Conservation (phyloP, 495 filamentous ascomycete genomes). For the Sordaria brevicollis region DNA sequence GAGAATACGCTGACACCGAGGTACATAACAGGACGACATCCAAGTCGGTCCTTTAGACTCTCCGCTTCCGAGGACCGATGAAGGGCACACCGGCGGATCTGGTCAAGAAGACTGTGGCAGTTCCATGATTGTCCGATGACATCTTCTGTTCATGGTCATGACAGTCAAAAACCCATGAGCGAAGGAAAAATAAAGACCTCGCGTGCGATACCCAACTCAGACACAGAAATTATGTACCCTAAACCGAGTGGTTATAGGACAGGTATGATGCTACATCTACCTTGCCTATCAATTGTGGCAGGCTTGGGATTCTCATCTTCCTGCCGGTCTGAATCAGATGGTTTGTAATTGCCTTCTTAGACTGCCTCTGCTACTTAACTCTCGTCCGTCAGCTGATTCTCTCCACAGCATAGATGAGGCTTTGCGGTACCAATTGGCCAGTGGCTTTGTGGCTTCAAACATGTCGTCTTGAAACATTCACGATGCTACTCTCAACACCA, state of each 20-base stretch:
- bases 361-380: background rate
- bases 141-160: background rate
- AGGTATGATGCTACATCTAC: background rate
- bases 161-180: background rate
- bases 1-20: background rate
- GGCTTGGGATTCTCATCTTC: background rate
- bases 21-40: background rate
- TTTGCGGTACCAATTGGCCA: background rate
- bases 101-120: background rate
- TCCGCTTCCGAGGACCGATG: background rate
- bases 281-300: background rate
- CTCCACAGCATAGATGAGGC: background rate
- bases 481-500: background rate
- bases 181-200: background rate
- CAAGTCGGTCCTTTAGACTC: background rate
- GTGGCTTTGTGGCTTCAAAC: background rate
- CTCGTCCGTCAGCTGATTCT: background rate
- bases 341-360: background rate
- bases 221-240: background rate
- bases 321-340: background rate
- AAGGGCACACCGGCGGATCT: background rate
- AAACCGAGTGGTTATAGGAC: too few species aligned
- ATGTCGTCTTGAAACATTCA: background rate
- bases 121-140: background rate
- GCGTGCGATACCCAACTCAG: background rate